Evolutionary conservation across 129 eudicot species (phyloP).

Genomic region (Flaveria trinervia): DNA sequence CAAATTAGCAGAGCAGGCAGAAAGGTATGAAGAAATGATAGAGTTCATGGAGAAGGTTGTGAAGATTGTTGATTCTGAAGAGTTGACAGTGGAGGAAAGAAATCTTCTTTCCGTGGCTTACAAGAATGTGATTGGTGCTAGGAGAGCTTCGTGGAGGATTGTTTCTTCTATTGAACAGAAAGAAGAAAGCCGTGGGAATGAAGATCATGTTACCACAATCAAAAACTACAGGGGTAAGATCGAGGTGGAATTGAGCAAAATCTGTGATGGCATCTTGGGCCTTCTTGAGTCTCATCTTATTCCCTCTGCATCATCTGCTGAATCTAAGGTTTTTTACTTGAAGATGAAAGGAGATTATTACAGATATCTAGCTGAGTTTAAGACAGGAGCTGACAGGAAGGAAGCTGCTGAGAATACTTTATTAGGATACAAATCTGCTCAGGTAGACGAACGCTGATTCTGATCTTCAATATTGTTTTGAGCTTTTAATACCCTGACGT

Average conservation of each 20-base stretch:
- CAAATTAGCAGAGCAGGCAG: conserved; percentile 83
- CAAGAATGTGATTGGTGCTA: conserved; percentile 87
- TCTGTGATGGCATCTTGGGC: conserved; percentile 74
- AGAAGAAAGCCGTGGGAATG: conserved; percentile 79
- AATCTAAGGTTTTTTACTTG: conserved; percentile 81
- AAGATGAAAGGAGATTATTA: conserved; percentile 91
- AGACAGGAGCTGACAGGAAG: conserved; percentile 31
- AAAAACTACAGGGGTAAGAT: conserved; percentile 74
- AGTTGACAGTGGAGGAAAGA: conserved; percentile 68
- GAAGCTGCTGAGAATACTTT: conserved; percentile 39
- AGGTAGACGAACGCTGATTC: conserved; percentile 17
- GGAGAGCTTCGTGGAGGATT: conserved; percentile 93
- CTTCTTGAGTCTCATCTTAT: conserved; percentile 77
- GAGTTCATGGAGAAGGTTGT: conserved; percentile 89
- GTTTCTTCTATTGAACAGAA: conserved; percentile 84
- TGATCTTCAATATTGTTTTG: conserved; percentile 33
- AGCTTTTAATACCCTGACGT: neutral
- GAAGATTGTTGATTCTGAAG: conserved; percentile 28
- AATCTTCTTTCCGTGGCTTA: conserved; percentile 81
- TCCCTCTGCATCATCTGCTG: conserved; percentile 54
- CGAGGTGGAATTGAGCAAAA: conserved; percentile 77
- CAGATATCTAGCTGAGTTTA: conserved; percentile 66
- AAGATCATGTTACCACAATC: conserved; percentile 60
- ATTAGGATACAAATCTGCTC: conserved; percentile 34
- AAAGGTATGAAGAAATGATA: conserved; percentile 86